A percentile compares a stretch with the other conserved stretches of the same genome.
phyloP scores from a whole-genome alignment of 805 yeast species.

The Wickerhamomyces chaumierensis region DNA sequence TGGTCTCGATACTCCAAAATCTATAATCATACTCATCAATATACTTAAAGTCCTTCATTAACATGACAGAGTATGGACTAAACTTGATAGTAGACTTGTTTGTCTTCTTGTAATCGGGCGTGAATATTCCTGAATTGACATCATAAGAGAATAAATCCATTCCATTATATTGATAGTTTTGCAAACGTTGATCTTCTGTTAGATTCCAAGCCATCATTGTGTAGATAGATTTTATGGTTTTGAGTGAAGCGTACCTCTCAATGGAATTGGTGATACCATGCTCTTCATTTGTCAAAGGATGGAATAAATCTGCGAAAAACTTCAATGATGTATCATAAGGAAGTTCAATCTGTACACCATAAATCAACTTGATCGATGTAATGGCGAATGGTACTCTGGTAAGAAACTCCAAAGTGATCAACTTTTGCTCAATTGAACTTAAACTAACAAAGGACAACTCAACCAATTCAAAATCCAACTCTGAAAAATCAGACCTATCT shows the following conservation, averaged over 20 bases:
- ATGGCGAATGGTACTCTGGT: neutral
- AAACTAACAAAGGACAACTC: constrained; percentile 10
- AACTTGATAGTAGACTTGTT: constrained; percentile 1
- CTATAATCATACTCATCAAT: constrained; percentile 3
- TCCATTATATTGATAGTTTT: constrained; percentile 1
- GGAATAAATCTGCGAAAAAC: constrained; percentile 2
- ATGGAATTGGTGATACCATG: neutral
- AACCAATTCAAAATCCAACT: constrained; percentile 3
- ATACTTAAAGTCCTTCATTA: neutral
- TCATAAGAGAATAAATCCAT: constrained; percentile 9
- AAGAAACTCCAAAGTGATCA: constrained; percentile 1
- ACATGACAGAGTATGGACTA: neutral
- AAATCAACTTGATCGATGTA: constrained; percentile 6
- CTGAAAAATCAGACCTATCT: neutral
- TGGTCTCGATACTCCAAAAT: constrained; percentile 14
- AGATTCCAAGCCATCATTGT: constrained; percentile 14
- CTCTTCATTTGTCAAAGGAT: neutral
- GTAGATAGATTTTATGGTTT: constrained; percentile 2
- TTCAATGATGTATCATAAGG: constrained; percentile 2
- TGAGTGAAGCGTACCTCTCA: neutral
- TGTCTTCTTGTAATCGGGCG: constrained; percentile 10
- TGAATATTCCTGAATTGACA: constrained; percentile 3
- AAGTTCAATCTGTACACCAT: constrained; percentile 14
- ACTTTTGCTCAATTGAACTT: constrained; percentile 3
- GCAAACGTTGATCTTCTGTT: constrained; percentile 9